Percentiles rank a stretch among this genome's conserved stretches.
These are phyloP conservation scores for Trichosporon sp. DNA, from an alignment of 1,284 basidiomycete genomes.

Conservation along the genomic window DNA sequence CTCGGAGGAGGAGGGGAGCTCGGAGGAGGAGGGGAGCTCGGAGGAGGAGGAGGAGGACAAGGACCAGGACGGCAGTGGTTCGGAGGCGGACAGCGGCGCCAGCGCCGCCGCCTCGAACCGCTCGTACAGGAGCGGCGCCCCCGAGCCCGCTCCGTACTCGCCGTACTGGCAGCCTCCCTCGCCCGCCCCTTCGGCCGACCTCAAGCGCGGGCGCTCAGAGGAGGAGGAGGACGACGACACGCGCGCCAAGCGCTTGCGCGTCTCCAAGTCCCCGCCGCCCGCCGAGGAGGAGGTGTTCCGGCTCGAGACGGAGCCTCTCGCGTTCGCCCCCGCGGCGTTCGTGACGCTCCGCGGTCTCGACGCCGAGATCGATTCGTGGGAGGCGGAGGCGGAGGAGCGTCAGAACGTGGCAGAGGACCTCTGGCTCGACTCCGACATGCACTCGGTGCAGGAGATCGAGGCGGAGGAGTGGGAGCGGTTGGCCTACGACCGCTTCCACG, in stretches of 20 bases:
- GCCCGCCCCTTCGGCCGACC: no score
- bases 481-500: no score
- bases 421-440: no score
- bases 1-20: background rate
- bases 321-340: background rate
- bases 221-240: background rate
- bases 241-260: background rate
- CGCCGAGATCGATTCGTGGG: background rate
- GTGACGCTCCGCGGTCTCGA: background rate
- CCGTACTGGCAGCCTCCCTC: no score
- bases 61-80: background rate
- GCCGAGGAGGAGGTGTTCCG: background rate
- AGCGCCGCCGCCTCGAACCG: no score
- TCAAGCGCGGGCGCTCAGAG: background rate
- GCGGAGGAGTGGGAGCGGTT: background rate
- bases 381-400: background rate
- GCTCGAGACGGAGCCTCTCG: background rate
- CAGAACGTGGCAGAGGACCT: no score
- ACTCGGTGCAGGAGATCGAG: background rate
- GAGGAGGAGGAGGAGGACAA: background rate
- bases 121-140: no score
- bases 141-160: no score
- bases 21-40: background rate
- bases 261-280: background rate
- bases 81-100: no score